Conservation (phyloP, 1,284 basidiomycete genomes). For the Xanthoconium separans region DNA sequence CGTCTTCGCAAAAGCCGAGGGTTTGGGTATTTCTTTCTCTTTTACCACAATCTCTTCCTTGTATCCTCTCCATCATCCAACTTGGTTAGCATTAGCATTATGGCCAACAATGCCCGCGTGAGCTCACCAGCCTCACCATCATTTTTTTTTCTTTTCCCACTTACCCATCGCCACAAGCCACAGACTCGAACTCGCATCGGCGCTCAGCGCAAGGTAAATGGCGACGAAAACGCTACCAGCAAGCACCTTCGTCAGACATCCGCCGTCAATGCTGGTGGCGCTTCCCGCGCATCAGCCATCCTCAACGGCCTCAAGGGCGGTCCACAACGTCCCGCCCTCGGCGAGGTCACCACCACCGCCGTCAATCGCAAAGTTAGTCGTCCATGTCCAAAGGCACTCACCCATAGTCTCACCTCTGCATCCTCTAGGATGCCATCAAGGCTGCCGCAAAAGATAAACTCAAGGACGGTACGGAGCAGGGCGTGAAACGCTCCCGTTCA, state of each 20-base stretch:
- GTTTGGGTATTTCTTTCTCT: conserved; percentile 21
- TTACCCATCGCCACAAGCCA: conserved; percentile 21
- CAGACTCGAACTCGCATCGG: conserved; percentile 39
- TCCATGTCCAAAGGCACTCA: conserved; percentile 1
- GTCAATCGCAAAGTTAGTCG: conserved; percentile 70
- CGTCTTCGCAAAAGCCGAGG: conserved; percentile 13
- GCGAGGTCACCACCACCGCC: conserved; percentile 68
- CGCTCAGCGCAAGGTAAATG: conserved; percentile 58
- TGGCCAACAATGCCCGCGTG: conserved; percentile 61
- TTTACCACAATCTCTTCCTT: conserved; percentile 25
- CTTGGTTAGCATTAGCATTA: conserved; percentile 34
- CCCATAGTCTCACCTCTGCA: conserved; percentile 16
- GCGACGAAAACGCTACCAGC: conserved; percentile 71
- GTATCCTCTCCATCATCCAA: conserved; percentile 16
- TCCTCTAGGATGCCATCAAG: conserved; percentile 28
- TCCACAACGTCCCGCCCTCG: conserved; percentile 58
- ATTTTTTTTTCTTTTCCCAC: conserved; percentile 5
- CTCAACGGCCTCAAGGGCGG: conserved; percentile 47
- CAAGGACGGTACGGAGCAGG: conserved; percentile 56
- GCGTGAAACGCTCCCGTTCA: conserved; percentile 61
- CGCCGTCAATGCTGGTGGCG: conserved; percentile 40
- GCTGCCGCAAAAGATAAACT: conserved; percentile 31
- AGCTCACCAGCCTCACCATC: conserved; percentile 12
- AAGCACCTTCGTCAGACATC: conserved; percentile 62
- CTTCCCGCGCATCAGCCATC: conserved; percentile 50